phyloP scores from a whole-genome alignment of 768 basidiomycete species.

The Trametes gibbosa region DNA sequence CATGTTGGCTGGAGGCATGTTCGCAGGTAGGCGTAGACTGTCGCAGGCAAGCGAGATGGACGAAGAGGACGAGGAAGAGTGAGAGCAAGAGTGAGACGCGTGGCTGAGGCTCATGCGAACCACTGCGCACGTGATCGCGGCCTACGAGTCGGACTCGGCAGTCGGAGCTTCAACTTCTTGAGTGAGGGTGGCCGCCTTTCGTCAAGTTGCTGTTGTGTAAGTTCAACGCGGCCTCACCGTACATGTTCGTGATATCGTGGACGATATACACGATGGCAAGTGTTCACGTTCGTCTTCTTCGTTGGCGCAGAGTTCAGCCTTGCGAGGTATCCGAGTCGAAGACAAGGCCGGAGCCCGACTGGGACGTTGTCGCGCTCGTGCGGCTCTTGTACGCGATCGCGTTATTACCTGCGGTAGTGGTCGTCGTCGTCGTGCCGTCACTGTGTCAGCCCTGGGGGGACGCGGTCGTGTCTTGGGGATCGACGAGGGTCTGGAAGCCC shows the following conservation, averaged over 20 bases:
- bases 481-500: constrained; percentile 46
- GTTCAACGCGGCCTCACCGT: constrained; percentile 57
- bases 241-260: constrained; percentile 50
- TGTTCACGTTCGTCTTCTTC: constrained; percentile 46
- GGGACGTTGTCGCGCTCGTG: constrained; percentile 29
- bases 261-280: constrained; percentile 58
- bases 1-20: constrained; percentile 7
- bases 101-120: too few relatives aligned
- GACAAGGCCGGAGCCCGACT: constrained; percentile 37
- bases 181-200: constrained; percentile 51
- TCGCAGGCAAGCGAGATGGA: too few relatives aligned
- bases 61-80: too few relatives aligned
- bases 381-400: constrained; percentile 34
- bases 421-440: constrained; percentile 34
- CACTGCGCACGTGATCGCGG: too few relatives aligned
- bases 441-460: constrained; percentile 60
- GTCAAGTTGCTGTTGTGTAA: constrained; percentile 58
- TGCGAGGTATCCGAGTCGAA: constrained; percentile 42
- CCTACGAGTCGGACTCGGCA: too few relatives aligned
- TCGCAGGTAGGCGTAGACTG: too few relatives aligned
- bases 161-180: too few relatives aligned
- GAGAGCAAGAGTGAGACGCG: too few relatives aligned
- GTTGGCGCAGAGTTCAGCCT: constrained; percentile 37
- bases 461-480: constrained; percentile 52
- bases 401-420: constrained; percentile 39